Percentiles rank a stretch among this genome's conserved stretches.
Evolutionary conservation across 805 yeast species (phyloP).

Genomic region (Candida gorgasii): DNA sequence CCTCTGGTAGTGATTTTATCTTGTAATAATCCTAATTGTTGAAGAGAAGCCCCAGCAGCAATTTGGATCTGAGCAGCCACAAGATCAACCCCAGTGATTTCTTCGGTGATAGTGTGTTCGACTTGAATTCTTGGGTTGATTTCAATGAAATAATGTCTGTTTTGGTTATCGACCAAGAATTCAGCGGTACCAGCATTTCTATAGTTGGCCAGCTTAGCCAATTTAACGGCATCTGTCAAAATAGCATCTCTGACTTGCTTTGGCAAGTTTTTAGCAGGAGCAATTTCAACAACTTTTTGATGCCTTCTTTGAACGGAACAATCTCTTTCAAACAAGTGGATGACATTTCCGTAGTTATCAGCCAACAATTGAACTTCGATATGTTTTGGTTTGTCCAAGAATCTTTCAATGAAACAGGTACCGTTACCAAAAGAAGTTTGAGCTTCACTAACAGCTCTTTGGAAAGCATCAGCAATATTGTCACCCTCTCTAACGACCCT

Average conservation of each 20-base stretch:
- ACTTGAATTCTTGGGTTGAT: slow-evolving; percentile 98
- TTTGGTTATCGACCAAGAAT: slow-evolving; percentile 88
- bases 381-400: slow-evolving; percentile 93
- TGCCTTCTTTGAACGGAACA: slow-evolving; percentile 99
- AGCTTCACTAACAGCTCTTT: slow-evolving; percentile 93
- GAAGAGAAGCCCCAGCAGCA: slow-evolving; percentile 95
- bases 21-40: slow-evolving; percentile 88
- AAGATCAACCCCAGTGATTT: slow-evolving; percentile 95
- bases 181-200: slow-evolving; percentile 99
- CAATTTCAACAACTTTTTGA: slow-evolving; percentile 97
- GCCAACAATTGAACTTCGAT: slow-evolving; percentile 96
- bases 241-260: slow-evolving; percentile 84
- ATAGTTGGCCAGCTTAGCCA: slow-evolving; percentile 86
- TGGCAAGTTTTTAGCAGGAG: slow-evolving; percentile 93
- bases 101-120: slow-evolving; percentile 98
- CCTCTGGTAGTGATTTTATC: slow-evolving; percentile 96
- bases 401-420: slow-evolving; percentile 95
- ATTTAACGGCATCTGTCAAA: slow-evolving; percentile 88
- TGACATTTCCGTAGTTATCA: slow-evolving; percentile 90
- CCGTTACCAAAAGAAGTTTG: slow-evolving; percentile 96
- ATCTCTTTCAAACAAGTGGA: slow-evolving; percentile 95
- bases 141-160: slow-evolving; percentile 96
- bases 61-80: slow-evolving; percentile 99
- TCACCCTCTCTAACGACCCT: slow-evolving; percentile 98
- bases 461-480: slow-evolving; percentile 85